Base-by-base conservation (phyloP, 805 yeast genomes). In the Starmerella floris region DNA sequence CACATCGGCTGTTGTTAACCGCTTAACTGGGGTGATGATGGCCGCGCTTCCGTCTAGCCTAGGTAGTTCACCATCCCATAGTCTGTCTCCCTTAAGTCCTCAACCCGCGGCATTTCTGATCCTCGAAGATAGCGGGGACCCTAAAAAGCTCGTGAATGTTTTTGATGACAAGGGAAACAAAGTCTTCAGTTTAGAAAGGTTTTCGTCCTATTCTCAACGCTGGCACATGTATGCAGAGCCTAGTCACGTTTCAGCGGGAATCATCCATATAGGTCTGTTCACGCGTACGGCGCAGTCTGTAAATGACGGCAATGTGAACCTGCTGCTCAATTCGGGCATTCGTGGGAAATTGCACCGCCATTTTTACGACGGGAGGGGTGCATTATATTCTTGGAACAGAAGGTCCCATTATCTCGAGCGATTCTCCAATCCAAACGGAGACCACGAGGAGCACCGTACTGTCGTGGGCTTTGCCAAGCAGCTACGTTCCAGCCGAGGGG, bases 401-500 rank as follows among this genome's bases (percentile, higher is more conserved):
- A 67, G 72, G 19, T 57, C 77, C 5, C 67, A 71, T 47, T 69
- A 53, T 50, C 62, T 76, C 41, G 79, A 74, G 53, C 64, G 65
- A 39, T 64, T 74, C 35, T 56, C 64, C 31, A 76, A 75, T 53
- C 76, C 76, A 4, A 69, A 69, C 30, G 78, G 77, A 13, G 69
- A 68, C n/a, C 67, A 60, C 43, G 77, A 74, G 53, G 80, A 75
- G 55, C 53, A 57, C 20, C 67, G 77, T 41, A 66, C 66, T 42
- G 61, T 77, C 48, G 66, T 76, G 10, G 80, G 77, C 27, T 65
- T 64, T 43, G 79, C 71, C 5, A 64, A 72, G 47, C 64, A 71
- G 40, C 65, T 76, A 72, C 65, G 80, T 53, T 76, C 70, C 52
- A 69, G 73, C 62, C 66, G 68, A 50, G 66, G 74, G 49, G 81